Evolutionary conservation across 2,329 filamentous ascomycete genomes (phyloP), one percentile per base, ranked within the genome.

Genomic region (Diplocarpon rosae): DNA sequence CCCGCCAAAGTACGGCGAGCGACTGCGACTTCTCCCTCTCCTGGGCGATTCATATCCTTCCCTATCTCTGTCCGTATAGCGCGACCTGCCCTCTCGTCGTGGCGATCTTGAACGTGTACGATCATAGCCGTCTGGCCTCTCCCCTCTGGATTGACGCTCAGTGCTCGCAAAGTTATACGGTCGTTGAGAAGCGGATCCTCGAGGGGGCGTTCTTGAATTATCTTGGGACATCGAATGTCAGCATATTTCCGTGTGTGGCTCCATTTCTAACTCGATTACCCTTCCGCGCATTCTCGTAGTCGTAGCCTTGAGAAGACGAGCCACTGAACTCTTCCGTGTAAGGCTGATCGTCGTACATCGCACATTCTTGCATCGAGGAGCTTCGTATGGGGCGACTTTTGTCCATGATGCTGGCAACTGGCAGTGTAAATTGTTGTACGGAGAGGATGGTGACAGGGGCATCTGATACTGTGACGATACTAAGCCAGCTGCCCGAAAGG

Each of bases 281-380:
- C 54, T 62, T 56, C 60, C 59, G 49, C 49, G 52, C 52, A 44
- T 54, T 54, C 24, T 59, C 49, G 48, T 59, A 57, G 40, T 59
- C 49, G 48, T 59, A 57, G 41, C 55, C 53, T 48, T 60, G 52
- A 38, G 51, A 48, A 29, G 50, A 43, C 39, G 49, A 52, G 42
- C 45, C 43, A 43, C 47, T 45, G 37, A 56, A 46, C 27, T 56
- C 54, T 32, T 48, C 52, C 29, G 45, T 39, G 45, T 56, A 52
- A 28, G 56, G 46, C 36, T 67, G 59, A 43, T 69, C 63, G 56
- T 71, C 67, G 59, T 66, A 64, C 70, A 74, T 73, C 49, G 54
- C 58, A 50, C 57, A 48, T 37, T 56, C 55, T 39, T 53, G 45
- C 13, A 46, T 42, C 15, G 48, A 48, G 45, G 51, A 54, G 46